phyloP scores from a whole-genome alignment of 2,329 filamentous ascomycete species.

The Stagonosporopsis chrysanthemi region DNA sequence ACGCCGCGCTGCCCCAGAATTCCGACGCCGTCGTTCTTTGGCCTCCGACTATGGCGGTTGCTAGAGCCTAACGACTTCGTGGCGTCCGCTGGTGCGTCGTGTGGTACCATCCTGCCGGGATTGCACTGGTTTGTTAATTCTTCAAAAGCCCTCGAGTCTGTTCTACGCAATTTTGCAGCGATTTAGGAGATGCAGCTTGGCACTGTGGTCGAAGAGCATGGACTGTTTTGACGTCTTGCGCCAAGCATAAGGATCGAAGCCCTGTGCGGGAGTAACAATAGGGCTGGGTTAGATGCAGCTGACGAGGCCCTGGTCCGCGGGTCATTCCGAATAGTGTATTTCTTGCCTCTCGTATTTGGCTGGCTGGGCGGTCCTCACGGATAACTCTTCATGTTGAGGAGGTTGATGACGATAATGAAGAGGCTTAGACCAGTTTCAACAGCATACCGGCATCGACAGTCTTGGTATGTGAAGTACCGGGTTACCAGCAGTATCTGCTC shows the following conservation, averaged over 20 bases:
- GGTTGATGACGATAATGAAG: slow-evolving; percentile 6
- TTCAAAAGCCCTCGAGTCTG: not conserved
- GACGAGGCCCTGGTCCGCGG: slow-evolving; percentile 6
- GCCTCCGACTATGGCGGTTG: slow-evolving; percentile 5
- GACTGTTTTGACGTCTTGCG: not conserved
- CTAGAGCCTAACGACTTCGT: not conserved
- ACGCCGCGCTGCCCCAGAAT: slow-evolving; percentile 10
- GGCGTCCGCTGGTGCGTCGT: not conserved
- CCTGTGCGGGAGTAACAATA: slow-evolving; percentile 13
- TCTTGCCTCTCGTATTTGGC: slow-evolving; percentile 6
- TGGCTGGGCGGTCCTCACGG: not conserved
- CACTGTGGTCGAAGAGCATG: not conserved
- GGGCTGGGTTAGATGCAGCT: slow-evolving; percentile 7
- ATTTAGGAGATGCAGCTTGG: not conserved
- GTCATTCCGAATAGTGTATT: slow-evolving; percentile 9
- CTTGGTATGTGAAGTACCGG: slow-evolving; percentile 1
- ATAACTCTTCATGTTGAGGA: slow-evolving; percentile 6
- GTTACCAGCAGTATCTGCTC: not conserved
- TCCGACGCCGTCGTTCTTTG: slow-evolving; percentile 7
- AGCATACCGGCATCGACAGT: not conserved
- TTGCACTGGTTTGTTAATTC: not conserved
- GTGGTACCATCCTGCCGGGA: slow-evolving; percentile 10
- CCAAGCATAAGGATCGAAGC: slow-evolving; percentile 2
- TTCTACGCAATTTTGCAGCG: not conserved
- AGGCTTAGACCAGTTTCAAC: not conserved